Base-by-base conservation (phyloP, 2,329 filamentous ascomycete genomes). In the Penicillium sp. region DNA sequence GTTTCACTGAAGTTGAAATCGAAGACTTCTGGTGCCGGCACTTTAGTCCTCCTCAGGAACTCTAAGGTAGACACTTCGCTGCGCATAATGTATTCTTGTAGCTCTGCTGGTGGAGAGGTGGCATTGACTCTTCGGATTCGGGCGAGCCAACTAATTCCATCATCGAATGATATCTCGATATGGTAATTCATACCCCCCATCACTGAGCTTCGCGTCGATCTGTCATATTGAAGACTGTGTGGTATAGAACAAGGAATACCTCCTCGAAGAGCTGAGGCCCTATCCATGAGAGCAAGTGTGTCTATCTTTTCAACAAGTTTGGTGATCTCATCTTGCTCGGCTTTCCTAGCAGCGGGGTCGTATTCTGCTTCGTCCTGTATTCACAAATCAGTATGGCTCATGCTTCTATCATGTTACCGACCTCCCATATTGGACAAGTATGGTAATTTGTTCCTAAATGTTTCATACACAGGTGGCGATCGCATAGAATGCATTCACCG, bases 121-220 rank as follows among this genome's bases (percentile, higher is more conserved):
- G 70, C 69, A 51, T 78, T 77, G 52, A 62, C 68, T 54, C 72
- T 71, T 46, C 73, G 74, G 44, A 79, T 71, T 11, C 77, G 71
- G 16, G 75, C 74, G 2, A 80, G 66, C 78, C 77, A 80, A 42
- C 56, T 66, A 23, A 76, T 56, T 36, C 74, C 74, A 58, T 80
- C 77, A 5, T 77, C 69, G 54, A 81, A 81, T 6, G 45, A 52
- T 46, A 80, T 60, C 33, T 76, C 70, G 36, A 77, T 58, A 55
- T 80, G 75, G 59, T 75, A 80, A 56, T 80, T 79, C 71, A 75
- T 76, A 2, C 75, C 74, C 1, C 75, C 76, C 72, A 80, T 79
- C 0, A 77, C 68, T 5, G 73, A 71, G 33, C 61, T 70, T 43
- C 63, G 67, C 19, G 55, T 71, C 3, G 58, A 58, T 61, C 60